These are phyloP conservation scores for Digitaria exilis DNA, from an alignment of 202 grass and related monocot genomes.

Conservation along the genomic window DNA sequence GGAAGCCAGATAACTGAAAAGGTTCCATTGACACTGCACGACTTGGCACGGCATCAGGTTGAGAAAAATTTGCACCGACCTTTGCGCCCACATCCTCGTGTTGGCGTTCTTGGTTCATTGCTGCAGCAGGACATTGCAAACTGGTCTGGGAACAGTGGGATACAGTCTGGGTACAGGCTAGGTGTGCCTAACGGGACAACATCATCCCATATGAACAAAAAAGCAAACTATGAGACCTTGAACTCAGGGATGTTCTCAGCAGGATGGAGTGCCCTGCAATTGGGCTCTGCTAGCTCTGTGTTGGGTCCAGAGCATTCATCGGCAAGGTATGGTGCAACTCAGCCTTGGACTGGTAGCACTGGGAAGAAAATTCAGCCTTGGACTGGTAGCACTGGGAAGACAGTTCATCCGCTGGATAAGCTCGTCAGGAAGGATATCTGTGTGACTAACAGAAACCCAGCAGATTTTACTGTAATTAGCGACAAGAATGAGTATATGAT, in stretches of 20 bases:
- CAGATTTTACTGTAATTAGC: slow-evolving; percentile 71
- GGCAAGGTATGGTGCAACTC: slow-evolving; percentile 17
- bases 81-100: slow-evolving; percentile 62
- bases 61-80: slow-evolving; percentile 51
- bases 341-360: slow-evolving; percentile 32
- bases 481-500: slow-evolving; percentile 75
- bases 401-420: slow-evolving; percentile 43
- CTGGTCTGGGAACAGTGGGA: slow-evolving; percentile 49
- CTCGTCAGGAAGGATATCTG: slow-evolving; percentile 58
- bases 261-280: slow-evolving; percentile 35
- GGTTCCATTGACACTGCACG: slow-evolving; percentile 33
- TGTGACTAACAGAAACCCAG: slow-evolving; percentile 73
- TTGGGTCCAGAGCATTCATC: slow-evolving; percentile 31
- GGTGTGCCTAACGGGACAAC: slow-evolving; percentile 38
- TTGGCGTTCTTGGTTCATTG: slow-evolving; percentile 66
- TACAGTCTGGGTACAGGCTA: slow-evolving; percentile 53
- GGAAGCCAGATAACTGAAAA: slow-evolving; percentile 31
- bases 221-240: slow-evolving; percentile 27
- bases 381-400: slow-evolving; percentile 33
- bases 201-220: slow-evolving; percentile 35
- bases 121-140: slow-evolving; percentile 80
- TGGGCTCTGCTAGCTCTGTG: slow-evolving; percentile 30
- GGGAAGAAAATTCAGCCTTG: slow-evolving; percentile 32
- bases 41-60: slow-evolving; percentile 31
- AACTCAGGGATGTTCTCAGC: slow-evolving; percentile 45